Base-by-base conservation (phyloP, 2,329 filamentous ascomycete species). In the Aureobasidium sp. region DNA sequence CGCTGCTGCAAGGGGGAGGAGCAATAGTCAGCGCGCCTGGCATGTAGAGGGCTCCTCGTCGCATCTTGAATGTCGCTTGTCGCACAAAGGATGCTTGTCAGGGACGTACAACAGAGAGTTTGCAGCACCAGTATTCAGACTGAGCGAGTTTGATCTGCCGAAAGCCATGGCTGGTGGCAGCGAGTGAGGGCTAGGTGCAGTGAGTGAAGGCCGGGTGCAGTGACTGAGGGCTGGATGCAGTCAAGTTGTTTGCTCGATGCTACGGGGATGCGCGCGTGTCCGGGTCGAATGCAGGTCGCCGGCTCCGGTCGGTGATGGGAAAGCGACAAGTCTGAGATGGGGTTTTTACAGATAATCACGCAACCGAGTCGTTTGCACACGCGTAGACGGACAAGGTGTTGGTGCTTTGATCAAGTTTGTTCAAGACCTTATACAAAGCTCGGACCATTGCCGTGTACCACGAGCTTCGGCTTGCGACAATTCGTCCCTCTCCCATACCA, bases 101-200 rank as follows among this genome's bases (percentile, higher is more conserved):
- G 2, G 17, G 40, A 69, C 70, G 63, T 67, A 72, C 70, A 72
- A 72, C 29, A 71, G 63, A 60, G 64, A 66, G 68, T 77, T 77
- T 53, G 71, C 70, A 25, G 74, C 71, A 63, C 75, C 76, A 21
- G 81, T 83, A 67, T 83, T 84, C 67, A 83, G 77, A 62, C 76
- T 79, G 68, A 83, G 72, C 61, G 75, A 77, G 67, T 78, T 78
- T 25, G 76, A 78, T 49, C 77, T 72, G 46, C 75, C 76, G 65
- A 79, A 76, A 45, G 75, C 75, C 67, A 76, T 72, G 46, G 42
- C 38, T 53, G 50, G 9, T 8, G 9, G n/a, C 2, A 21, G 8
- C 17, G 17, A 33, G 40, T 45, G 25, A 25, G 7, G 15, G 23
- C 2, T 37, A 7, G 7, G 6, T 47, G 55, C 42, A 49, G 43